A percentile compares a stretch with the other conserved stretches of the same genome.
These are phyloP conservation scores for Collybiopsis confluens DNA, from an alignment of 768 basidiomycete species.

Conservation along the genomic window DNA sequence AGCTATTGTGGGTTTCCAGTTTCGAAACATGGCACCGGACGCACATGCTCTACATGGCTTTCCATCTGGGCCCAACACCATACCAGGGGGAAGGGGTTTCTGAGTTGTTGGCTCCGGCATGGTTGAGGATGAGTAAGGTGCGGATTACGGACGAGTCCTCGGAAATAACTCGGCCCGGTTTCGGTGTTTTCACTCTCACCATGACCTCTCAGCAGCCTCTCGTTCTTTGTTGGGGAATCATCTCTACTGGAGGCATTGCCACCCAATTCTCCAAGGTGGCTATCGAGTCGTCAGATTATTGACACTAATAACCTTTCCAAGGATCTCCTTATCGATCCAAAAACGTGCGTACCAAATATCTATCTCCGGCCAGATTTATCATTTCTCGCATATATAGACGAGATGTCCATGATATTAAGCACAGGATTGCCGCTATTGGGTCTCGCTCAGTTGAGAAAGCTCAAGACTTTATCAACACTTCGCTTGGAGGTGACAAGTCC, in stretches of 20 bases:
- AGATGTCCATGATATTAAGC: constrained; percentile 56
- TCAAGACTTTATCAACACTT: constrained; percentile 55
- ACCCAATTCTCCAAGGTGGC: constrained; percentile 60
- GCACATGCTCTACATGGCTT: constrained; percentile 94
- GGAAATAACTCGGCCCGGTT: too few relatives aligned
- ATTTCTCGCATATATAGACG: too few relatives aligned
- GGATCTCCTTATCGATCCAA: constrained; percentile 76
- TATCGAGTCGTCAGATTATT: not conserved
- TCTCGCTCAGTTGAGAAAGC: constrained; percentile 71
- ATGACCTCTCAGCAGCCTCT: too few relatives aligned
- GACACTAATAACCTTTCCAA: constrained; percentile 23
- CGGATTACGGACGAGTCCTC: too few relatives aligned
- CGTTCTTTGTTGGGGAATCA: constrained; percentile 75
- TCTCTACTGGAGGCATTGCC: constrained; percentile 78
- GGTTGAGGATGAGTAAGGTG: too few relatives aligned
- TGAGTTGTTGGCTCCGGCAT: too few relatives aligned
- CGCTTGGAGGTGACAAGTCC: constrained; percentile 44
- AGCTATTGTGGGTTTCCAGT: constrained; percentile 51
- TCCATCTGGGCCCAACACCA: constrained; percentile 87
- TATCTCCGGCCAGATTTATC: too few relatives aligned
- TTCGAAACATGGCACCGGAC: constrained; percentile 70
- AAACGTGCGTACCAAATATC: constrained; percentile 42
- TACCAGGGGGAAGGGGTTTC: constrained; percentile 60
- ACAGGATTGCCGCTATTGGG: constrained; percentile 72
- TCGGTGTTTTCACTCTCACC: too few relatives aligned